Base-by-base conservation (phyloP, 2,329 filamentous ascomycete species). In the Calonectria pseudoreteaudii region DNA sequence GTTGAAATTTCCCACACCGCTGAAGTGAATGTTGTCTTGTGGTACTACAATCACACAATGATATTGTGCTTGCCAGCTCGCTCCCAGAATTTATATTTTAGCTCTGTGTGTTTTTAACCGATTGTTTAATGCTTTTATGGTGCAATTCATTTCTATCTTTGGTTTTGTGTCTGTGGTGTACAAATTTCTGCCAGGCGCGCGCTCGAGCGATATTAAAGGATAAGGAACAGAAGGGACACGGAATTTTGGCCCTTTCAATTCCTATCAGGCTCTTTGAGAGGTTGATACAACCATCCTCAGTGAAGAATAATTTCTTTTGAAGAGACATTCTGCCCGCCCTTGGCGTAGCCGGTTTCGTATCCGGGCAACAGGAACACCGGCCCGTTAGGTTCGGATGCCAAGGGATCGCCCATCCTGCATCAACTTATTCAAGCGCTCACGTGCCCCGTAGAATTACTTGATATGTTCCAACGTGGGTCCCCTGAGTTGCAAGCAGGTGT, bases 201-300 rank as follows among this genome's bases (percentile, higher is more conserved):
- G 8, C 14, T 14, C 18, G 20, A 47, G 9, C 41, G 20, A 47
- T 20, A n/a, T n/a, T 47, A 9, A n/a, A 18, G 41, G 41, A n/a
- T 8, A 14, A 4, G 8, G 0, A 44, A 47, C 3, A 23, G 20
- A 23, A 23, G n/a, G 44, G 3, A 47, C 44, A 23, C n/a, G 4
- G 11, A 4, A 13, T n/a, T 23, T 47, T 23, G 20, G 4, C 20
- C 18, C n/a, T n/a, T 9, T 47, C n/a, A 13, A 23, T 47, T 47
- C n/a, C 10, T 23, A 4, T 23, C 1, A 47, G 23, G 10, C 2
- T 5, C 1, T 5, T 23, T 23, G 2, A 13, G n/a, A 5, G n/a
- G 1, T 23, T 47, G n/a, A 3, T 34, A 9, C 44, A 11, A 47
- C 13, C 5, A 23, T 9, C n/a, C 3, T n/a, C 8, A 10, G 10